These are phyloP conservation scores for Blastobotrys malaysiensis DNA, from an alignment of 1,139 yeast species.

Conservation along the genomic window DNA sequence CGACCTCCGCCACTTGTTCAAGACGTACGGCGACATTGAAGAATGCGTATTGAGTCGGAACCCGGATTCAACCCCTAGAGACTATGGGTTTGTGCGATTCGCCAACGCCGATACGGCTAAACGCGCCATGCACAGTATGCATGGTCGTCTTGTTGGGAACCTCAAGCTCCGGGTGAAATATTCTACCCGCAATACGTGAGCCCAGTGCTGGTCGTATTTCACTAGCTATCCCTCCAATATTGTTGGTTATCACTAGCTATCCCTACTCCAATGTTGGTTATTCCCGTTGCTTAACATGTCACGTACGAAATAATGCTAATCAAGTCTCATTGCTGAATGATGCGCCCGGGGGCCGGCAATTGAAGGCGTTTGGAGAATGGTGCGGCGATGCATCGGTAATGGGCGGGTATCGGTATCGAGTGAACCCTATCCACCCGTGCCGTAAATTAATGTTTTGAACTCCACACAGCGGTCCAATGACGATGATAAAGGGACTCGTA, in stretches of 20 bases:
- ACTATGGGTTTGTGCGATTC: slow-evolving; percentile 88
- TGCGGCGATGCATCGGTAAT: not conserved
- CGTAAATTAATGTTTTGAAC: not conserved
- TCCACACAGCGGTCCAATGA: not conserved
- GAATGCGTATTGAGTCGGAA: not conserved
- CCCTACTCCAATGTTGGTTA: not conserved
- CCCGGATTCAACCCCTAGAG: slow-evolving; percentile 59
- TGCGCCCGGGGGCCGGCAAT: not conserved
- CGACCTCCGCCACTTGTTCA: slow-evolving; percentile 7
- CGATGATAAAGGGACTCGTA: not conserved
- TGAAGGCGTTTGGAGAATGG: not conserved
- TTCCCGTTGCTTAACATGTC: no score
- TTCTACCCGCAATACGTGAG: not conserved
- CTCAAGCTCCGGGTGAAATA: not conserved
- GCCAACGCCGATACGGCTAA: slow-evolving; percentile 56
- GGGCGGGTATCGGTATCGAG: not conserved
- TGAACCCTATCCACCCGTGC: not conserved
- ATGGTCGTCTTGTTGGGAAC: not conserved
- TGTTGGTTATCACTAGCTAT: not conserved
- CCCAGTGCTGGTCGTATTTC: no score
- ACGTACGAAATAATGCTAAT: no score
- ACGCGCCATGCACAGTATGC: not conserved
- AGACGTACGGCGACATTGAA: slow-evolving; percentile 9
- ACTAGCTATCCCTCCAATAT: not conserved
- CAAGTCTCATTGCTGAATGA: not conserved